These are phyloP conservation scores for Daldinia bambusicola DNA, from an alignment of 495 filamentous ascomycete genomes.

Conservation along the genomic window DNA sequence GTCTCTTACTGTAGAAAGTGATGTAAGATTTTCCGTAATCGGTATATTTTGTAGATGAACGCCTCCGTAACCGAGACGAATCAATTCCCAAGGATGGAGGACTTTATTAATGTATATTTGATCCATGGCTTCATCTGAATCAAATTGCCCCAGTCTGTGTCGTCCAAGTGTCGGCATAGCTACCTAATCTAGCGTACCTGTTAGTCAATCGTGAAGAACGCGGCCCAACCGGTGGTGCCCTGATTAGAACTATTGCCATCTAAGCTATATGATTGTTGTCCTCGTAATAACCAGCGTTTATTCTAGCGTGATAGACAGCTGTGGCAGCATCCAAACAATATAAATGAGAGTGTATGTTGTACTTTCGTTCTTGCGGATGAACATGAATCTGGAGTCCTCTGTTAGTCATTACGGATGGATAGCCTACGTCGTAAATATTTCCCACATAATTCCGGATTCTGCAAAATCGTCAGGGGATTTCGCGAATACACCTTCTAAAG, in stretches of 20 bases:
- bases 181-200: slow-evolving; percentile 23
- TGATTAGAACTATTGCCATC: slow-evolving; percentile 20
- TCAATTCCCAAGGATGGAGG: slow-evolving; percentile 11
- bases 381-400: slow-evolving; percentile 25
- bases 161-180: slow-evolving; percentile 7
- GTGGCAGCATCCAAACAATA: background rate
- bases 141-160: background rate
- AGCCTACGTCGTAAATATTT: slow-evolving; percentile 13
- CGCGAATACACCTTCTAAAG: slow-evolving; percentile 36
- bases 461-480: slow-evolving; percentile 31
- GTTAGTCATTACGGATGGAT: slow-evolving; percentile 28
- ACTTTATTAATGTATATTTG: slow-evolving; percentile 33
- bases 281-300: slow-evolving; percentile 4
- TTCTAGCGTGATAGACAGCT: slow-evolving; percentile 1
- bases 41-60: slow-evolving; percentile 34
- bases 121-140: background rate
- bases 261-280: background rate
- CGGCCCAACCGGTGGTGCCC: background rate
- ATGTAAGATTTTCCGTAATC: background rate
- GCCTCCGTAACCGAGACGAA: slow-evolving; percentile 12
- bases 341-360: slow-evolving; percentile 13
- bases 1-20: background rate
- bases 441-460: slow-evolving; percentile 7
- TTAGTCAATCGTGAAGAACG: background rate
- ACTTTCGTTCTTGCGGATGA: slow-evolving; percentile 4